Conservation (phyloP, 164 flowering plant genomes). For the Berberis thunbergii region DNA sequence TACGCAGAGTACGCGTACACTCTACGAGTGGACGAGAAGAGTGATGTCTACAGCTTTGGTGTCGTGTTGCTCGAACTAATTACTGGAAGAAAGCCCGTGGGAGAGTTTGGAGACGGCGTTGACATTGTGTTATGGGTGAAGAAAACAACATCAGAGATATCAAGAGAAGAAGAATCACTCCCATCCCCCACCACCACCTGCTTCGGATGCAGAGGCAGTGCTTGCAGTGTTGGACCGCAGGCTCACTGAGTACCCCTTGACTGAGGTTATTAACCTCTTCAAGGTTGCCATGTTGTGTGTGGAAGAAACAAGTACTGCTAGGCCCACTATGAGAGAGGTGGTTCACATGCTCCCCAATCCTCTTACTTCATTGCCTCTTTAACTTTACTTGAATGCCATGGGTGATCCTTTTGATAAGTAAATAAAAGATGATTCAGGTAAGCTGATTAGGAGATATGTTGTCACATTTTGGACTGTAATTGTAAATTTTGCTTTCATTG, state of each 20-base stretch:
- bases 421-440: background rate
- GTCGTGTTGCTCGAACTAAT: slow-evolving; percentile 84
- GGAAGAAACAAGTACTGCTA: slow-evolving; percentile 48
- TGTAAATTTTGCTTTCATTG: too few relatives aligned
- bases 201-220: slow-evolving; percentile 46
- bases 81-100: slow-evolving; percentile 81
- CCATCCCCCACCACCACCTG: background rate
- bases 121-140: slow-evolving; percentile 85
- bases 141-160: slow-evolving; percentile 47
- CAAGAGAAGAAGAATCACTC: slow-evolving; percentile 9
- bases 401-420: background rate
- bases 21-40: slow-evolving; percentile 81
- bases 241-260: slow-evolving; percentile 47
- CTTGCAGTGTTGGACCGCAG: slow-evolving; percentile 61
- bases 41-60: slow-evolving; percentile 96
- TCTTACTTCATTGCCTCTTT: slow-evolving; percentile 19
- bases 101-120: slow-evolving; percentile 90
- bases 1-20: slow-evolving; percentile 87
- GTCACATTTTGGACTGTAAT: too few relatives aligned
- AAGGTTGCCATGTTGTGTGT: slow-evolving; percentile 88
- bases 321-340: slow-evolving; percentile 94
- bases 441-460: too few relatives aligned
- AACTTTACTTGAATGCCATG: background rate
- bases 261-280: slow-evolving; percentile 54
- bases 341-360: slow-evolving; percentile 78